A percentile compares a stretch with the other conserved stretches of the same genome.
Evolutionary conservation across 192 early-diverging fungal genomes (phyloP).

Genomic region (Coemansia sp.): DNA sequence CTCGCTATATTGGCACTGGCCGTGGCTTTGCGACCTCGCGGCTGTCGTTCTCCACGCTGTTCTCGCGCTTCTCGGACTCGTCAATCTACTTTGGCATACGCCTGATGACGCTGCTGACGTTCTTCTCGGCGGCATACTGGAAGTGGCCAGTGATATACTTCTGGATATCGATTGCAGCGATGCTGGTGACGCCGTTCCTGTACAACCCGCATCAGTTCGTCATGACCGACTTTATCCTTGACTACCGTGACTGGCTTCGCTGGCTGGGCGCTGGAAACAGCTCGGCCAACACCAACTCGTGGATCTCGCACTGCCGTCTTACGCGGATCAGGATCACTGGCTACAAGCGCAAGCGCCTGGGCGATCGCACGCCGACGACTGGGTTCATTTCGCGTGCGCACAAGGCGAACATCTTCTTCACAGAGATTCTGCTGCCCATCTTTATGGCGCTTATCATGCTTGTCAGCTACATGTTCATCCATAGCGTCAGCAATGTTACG

Average conservation of each 20-base stretch:
- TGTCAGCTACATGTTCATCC: conserved; percentile 66
- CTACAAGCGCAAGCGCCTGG: conserved; percentile 73
- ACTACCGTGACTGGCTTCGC: conserved; percentile 78
- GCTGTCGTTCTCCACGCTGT: conserved; percentile 70
- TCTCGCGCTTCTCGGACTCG: conserved; percentile 71
- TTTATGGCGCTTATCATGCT: conserved; percentile 63
- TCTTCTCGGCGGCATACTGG: conserved; percentile 73
- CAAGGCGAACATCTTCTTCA: conserved; percentile 65
- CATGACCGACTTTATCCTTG: conserved; percentile 74
- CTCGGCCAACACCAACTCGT: conserved; percentile 71
- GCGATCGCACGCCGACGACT: conserved; percentile 63
- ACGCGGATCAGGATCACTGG: conserved; percentile 74
- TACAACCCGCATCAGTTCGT: conserved; percentile 91
- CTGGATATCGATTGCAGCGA: conserved; percentile 76
- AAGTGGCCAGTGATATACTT: conserved; percentile 74
- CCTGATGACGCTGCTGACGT: conserved; percentile 68
- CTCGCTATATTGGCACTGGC: conserved; percentile 82
- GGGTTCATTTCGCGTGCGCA: conserved; percentile 68
- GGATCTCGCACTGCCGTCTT: conserved; percentile 73
- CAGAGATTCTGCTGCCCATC: conserved; percentile 71
- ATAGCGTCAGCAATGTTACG: conserved; percentile 57
- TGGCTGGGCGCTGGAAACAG: conserved; percentile 85
- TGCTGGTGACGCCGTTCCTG: conserved; percentile 79
- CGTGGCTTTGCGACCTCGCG: conserved; percentile 84
- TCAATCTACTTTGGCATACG: conserved; percentile 76